Evolutionary conservation across 2,329 filamentous ascomycete genomes (phyloP).

Genomic region (Fusarium guadeloupense): DNA sequence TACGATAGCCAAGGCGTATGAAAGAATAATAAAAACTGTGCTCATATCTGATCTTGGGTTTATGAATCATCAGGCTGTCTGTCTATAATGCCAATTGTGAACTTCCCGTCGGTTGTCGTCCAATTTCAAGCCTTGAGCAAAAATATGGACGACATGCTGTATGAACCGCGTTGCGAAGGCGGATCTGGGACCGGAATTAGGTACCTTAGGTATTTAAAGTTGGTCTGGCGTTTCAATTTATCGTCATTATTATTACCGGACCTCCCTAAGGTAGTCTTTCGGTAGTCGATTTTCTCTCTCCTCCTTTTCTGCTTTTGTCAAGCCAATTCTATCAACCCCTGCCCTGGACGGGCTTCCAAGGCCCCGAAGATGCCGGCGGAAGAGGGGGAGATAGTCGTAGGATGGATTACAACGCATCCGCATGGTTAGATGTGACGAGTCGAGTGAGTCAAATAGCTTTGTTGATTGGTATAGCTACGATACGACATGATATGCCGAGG

Average conservation of each 20-base stretch:
- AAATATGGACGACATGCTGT: too few species aligned
- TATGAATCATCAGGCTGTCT: too few species aligned
- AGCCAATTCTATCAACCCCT: background rate
- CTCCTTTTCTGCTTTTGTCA: slow-evolving; percentile 1
- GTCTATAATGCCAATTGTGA: too few species aligned
- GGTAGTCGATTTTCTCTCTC: background rate
- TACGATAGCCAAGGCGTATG: background rate
- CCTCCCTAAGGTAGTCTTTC: background rate
- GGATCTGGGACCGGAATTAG: too few species aligned
- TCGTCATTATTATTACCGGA: background rate
- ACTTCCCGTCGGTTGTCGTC: too few species aligned
- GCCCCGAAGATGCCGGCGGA: background rate
- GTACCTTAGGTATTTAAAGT: background rate
- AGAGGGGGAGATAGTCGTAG: background rate
- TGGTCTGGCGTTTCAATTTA: background rate
- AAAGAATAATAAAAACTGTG: background rate
- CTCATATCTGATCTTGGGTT: background rate
- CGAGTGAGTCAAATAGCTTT: background rate
- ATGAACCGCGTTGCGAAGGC: too few species aligned
- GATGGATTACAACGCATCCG: background rate
- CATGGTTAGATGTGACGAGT: background rate
- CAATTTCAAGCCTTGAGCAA: too few species aligned
- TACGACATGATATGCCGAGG: slow-evolving; percentile 14
- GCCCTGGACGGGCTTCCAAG: background rate
- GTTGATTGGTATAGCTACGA: slow-evolving; percentile 1